Base-by-base conservation (phyloP, 2,329 filamentous ascomycete genomes). In the Hymenoscyphus fructigenus region DNA sequence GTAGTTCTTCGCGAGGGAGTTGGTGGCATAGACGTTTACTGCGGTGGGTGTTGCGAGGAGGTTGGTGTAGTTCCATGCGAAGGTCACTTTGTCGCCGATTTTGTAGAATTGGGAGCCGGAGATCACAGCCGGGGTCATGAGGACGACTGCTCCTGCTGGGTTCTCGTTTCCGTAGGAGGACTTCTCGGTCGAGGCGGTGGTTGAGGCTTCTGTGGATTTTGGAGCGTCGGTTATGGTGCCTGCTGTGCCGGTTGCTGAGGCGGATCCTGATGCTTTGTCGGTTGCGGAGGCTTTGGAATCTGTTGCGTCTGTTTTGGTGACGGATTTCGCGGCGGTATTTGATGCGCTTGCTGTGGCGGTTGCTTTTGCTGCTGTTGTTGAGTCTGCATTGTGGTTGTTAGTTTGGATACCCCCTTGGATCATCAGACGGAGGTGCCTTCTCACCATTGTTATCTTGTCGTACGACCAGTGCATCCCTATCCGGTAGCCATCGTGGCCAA, bases 11-110 rank as follows among this genome's bases (percentile, higher is more conserved):
- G 80, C 83, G 7, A 75, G 75, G 50, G 82, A 82, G 78, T 84
- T 87, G 68, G 83, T 85, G 38, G 86, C 79, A 64, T 88, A 75
- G 15, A 89, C 79, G 68, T 89, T 85, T 64, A 90, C 73, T 50
- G 85, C 86, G 2, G 84, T 86, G 1, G 87, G 87, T 1, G 80
- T 83, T 29, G 78, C 85, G 63, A 81, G 79, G 34, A 90, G 75
- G 56, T 82, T 83, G 3, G 87, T 89, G 78, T 88, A 89, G 77
- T 89, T 89, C 86, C 86, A 90, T 57, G 77, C 81, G 76, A 84
- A 86, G 15, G 85, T 88, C 55, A 88, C 78, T 56, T 79, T 72
- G 65, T 88, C 82, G 66, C 84, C 83, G 66, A 89, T 85, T 72
- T 85, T 85, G 80, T 85, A 88, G 50, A 87, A 79, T 65, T 82